phyloP scores from a whole-genome alignment of 2,329 filamentous ascomycete species.

The Rhinocladiella similis region DNA sequence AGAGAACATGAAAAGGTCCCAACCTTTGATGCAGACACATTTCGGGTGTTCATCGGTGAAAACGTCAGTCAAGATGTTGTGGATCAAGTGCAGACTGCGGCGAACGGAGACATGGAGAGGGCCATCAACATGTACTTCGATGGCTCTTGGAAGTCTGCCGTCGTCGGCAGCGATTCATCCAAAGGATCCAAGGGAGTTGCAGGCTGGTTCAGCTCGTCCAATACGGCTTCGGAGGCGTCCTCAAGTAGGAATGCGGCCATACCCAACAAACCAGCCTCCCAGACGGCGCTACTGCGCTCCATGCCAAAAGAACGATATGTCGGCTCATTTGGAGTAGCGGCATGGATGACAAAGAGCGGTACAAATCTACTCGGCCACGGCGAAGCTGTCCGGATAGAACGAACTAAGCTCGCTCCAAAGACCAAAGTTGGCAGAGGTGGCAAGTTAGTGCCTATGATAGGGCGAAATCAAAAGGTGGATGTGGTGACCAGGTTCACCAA shows the following conservation, averaged over 20 bases:
- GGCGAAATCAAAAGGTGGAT: constrained; percentile 68
- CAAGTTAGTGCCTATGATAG: constrained; percentile 40
- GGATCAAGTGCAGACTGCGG: constrained; percentile 49
- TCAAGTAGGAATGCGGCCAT: not conserved
- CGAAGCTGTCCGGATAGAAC: constrained; percentile 82
- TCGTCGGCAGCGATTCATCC: not conserved
- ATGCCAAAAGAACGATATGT: constrained; percentile 72
- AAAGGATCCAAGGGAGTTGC: constrained; percentile 14
- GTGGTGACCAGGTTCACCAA: constrained; percentile 92
- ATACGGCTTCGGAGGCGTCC: not conserved
- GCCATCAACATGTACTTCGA: constrained; percentile 67
- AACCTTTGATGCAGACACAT: constrained; percentile 56
- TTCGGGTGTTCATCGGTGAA: constrained; percentile 60
- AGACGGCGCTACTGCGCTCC: constrained; percentile 27
- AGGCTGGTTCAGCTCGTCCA: constrained; percentile 12
- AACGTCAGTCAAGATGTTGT: constrained; percentile 47
- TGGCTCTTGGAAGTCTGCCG: constrained; percentile 56
- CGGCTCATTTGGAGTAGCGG: constrained; percentile 86
- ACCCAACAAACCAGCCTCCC: not conserved
- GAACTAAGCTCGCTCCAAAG: constrained; percentile 71
- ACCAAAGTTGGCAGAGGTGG: constrained; percentile 47
- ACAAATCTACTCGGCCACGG: constrained; percentile 73
- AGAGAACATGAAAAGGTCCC: constrained; percentile 4
- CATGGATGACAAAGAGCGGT: constrained; percentile 88
- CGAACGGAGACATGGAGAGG: constrained; percentile 56